Conservation (phyloP, 2,329 filamentous ascomycete species). For the Paracoccidioides lutzii region DNA sequence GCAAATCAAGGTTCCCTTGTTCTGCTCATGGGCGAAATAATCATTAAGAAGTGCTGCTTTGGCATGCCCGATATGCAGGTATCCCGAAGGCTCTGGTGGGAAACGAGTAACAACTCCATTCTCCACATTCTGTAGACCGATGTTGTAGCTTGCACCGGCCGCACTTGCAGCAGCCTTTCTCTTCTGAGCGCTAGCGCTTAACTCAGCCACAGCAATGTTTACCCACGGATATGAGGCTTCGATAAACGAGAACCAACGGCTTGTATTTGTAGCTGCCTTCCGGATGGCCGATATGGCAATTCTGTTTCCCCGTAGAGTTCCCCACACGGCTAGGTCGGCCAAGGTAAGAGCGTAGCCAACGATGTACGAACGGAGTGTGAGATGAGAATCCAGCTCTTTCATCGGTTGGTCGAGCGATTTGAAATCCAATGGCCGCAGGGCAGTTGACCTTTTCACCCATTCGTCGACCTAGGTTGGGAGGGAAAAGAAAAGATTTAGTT, state of each 20-base stretch:
- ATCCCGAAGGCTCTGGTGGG: slow-evolving; percentile 26
- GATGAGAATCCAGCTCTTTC: slow-evolving; percentile 14
- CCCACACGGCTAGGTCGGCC: slow-evolving; percentile 14
- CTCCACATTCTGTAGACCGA: slow-evolving; percentile 19
- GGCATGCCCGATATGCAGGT: slow-evolving; percentile 55
- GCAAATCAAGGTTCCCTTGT: slow-evolving; percentile 79
- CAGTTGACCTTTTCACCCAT: slow-evolving; percentile 11
- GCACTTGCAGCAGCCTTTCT: slow-evolving; percentile 14
- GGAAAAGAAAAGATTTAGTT: background rate
- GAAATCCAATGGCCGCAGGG: slow-evolving; percentile 10
- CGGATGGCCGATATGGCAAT: slow-evolving; percentile 9
- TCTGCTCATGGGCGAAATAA: slow-evolving; percentile 90
- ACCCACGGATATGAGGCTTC: slow-evolving; percentile 15
- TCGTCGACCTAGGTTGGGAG: slow-evolving; percentile 10
- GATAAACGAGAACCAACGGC: slow-evolving; percentile 15
- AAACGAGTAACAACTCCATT: slow-evolving; percentile 24
- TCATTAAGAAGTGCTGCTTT: slow-evolving; percentile 90
- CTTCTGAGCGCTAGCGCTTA: slow-evolving; percentile 11
- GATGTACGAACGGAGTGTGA: slow-evolving; percentile 13
- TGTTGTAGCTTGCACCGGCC: slow-evolving; percentile 16
- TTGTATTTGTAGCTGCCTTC: slow-evolving; percentile 5
- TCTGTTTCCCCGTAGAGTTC: slow-evolving; percentile 14
- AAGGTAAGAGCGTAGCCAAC: slow-evolving; percentile 13
- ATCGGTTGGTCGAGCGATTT: slow-evolving; percentile 13
- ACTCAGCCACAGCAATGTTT: slow-evolving; percentile 9